Conservation (phyloP, 2,329 filamentous ascomycete species). For the Laburnicola sp. region DNA sequence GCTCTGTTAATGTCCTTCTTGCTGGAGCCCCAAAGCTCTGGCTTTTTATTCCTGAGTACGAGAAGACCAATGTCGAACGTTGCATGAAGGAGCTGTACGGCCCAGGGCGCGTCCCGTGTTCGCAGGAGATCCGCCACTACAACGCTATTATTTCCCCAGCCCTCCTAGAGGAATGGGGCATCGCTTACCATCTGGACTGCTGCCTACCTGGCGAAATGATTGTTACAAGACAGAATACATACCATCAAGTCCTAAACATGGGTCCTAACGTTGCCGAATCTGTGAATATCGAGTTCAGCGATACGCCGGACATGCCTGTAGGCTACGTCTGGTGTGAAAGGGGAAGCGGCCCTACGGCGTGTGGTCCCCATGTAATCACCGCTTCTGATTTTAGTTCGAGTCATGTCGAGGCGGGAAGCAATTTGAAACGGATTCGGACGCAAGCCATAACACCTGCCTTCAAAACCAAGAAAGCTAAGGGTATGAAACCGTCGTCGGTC, state of each 20-base stretch:
- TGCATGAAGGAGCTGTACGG: neutral
- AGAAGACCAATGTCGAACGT: neutral
- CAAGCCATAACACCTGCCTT: too few species aligned
- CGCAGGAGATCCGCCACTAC: conserved; percentile 3
- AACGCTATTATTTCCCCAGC: neutral
- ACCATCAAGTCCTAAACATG: conserved; percentile 8
- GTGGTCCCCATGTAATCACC: too few species aligned
- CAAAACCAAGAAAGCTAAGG: too few species aligned
- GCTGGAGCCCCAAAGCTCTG: conserved; percentile 7
- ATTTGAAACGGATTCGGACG: too few species aligned
- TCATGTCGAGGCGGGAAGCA: too few species aligned
- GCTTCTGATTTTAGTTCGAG: too few species aligned
- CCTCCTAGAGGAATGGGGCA: neutral
- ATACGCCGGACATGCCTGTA: neutral
- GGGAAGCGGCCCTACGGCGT: too few species aligned
- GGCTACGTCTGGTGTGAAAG: conserved; percentile 2
- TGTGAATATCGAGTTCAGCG: conserved; percentile 5
- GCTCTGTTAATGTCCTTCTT: neutral
- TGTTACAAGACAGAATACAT: conserved; percentile 1
- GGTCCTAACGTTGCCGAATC: conserved; percentile 6
- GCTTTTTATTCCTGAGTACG: conserved; percentile 3
- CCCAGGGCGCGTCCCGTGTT: neutral
- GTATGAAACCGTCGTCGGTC: too few species aligned
- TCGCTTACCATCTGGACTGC: neutral
- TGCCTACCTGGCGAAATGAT: conserved; percentile 3